phyloP scores from a whole-genome alignment of 805 yeast genomes.

The Candida coleopterorum region DNA sequence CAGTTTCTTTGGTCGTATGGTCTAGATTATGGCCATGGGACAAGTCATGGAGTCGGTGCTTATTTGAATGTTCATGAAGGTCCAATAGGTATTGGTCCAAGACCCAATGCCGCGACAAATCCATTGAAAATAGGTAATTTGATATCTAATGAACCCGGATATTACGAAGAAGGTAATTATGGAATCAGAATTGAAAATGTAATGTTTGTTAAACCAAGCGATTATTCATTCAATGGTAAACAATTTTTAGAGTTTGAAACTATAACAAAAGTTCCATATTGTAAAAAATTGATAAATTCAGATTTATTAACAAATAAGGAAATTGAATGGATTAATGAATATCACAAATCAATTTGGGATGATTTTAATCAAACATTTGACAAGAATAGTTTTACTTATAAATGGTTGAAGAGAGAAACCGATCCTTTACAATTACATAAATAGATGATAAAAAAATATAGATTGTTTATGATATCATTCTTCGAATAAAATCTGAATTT shows the following conservation, averaged over 20 bases:
- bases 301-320: conserved; percentile 57
- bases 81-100: conserved; percentile 57
- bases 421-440: conserved; percentile 14
- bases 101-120: conserved; percentile 43
- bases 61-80: conserved; percentile 60
- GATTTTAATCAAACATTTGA: conserved; percentile 39
- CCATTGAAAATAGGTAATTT: conserved; percentile 49
- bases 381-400: conserved; percentile 33
- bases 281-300: conserved; percentile 65
- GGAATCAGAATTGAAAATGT: conserved; percentile 56
- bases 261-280: conserved; percentile 76
- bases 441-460: conserved; percentile 1
- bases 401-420: conserved; percentile 52
- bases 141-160: conserved; percentile 61
- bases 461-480: conserved; percentile 17
- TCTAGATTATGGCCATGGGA: conserved; percentile 58
- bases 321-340: conserved; percentile 60
- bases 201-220: conserved; percentile 42
- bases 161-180: conserved; percentile 53
- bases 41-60: conserved; percentile 63
- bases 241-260: conserved; percentile 72
- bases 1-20: conserved; percentile 54
- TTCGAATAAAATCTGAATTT: conserved; percentile 63
- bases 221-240: conserved; percentile 45
- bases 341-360: conserved; percentile 55